phyloP scores from a whole-genome alignment of 2,329 filamentous ascomycete genomes.

The Colletotrichum aenigma region DNA sequence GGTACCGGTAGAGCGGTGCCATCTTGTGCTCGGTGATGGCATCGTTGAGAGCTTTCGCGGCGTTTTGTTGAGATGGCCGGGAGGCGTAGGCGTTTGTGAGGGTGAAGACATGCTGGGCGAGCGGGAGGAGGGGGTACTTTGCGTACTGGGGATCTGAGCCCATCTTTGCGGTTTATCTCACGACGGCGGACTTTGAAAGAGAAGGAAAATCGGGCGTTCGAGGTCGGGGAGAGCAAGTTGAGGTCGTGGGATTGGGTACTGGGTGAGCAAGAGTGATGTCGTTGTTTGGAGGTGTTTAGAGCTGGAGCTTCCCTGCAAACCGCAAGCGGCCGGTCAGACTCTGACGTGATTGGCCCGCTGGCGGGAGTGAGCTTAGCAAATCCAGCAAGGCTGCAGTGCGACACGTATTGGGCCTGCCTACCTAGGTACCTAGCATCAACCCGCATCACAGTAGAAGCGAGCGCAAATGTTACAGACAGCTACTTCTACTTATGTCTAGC shows the following conservation, averaged over 20 bases:
- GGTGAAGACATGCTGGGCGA: slow-evolving; percentile 86
- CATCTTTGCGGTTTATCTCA: slow-evolving; percentile 46
- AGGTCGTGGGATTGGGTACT: not conserved
- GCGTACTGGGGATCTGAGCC: slow-evolving; percentile 84
- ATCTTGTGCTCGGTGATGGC: slow-evolving; percentile 85
- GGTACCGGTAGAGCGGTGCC: slow-evolving; percentile 84
- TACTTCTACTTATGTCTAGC: not conserved
- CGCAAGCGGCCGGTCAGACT: slow-evolving; percentile 8
- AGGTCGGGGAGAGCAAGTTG: not conserved
- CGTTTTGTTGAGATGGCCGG: slow-evolving; percentile 68
- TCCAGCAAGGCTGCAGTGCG: slow-evolving; percentile 21
- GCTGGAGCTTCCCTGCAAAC: slow-evolving; percentile 20
- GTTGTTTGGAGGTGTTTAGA: slow-evolving; percentile 16
- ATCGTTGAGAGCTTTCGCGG: slow-evolving; percentile 78
- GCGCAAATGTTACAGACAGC: not conserved
- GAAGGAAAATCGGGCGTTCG: not conserved
- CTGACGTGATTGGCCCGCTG: slow-evolving; percentile 2
- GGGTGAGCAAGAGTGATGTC: slow-evolving; percentile 16
- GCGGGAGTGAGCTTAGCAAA: slow-evolving; percentile 14
- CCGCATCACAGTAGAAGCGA: not conserved
- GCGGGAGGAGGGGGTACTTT: slow-evolving; percentile 80
- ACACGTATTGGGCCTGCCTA: slow-evolving; percentile 18
- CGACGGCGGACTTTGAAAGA: not conserved
- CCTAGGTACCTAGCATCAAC: not conserved
- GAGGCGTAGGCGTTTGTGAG: slow-evolving; percentile 80